Base-by-base conservation (phyloP, 2,329 filamentous ascomycete genomes). In the Coniella vitis region DNA sequence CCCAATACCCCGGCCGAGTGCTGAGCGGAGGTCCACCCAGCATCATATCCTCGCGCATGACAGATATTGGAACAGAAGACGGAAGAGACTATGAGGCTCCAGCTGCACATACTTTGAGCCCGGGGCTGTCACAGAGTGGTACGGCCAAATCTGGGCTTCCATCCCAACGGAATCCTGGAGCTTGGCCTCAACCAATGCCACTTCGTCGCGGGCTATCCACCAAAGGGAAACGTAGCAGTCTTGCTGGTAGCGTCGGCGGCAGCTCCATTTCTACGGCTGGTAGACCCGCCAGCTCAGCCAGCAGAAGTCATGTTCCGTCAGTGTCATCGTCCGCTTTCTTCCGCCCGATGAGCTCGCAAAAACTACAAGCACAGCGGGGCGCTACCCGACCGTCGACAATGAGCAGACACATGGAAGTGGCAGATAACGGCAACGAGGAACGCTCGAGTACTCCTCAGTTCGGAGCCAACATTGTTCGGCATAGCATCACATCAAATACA, bases 261-360 rank as follows among this genome's bases (percentile, higher is more conserved):
- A 53, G 44, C 31, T 50, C 51, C 22, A 41, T 43, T 35, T 68
- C 72, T 44, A 71, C 65, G 16, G 75, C 65, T 63, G 81, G 67
- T 56, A 76, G 76, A 56, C 84, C 73, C 46, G 75, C 73, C 14
- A 91, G 84, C 56, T 76, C 87, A 37, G 75, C 85, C 39, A 90
- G 84, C 63, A 80, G 84, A 61, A 93, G 87, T 37, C 93, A 98
- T 72, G 90, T 95, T 17, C 90, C 93, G 1, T 90, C 86, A 2
- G 72, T 98, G 46, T 85, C 89, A 3, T 90, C 89, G 14, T 86
- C 91, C 61, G 91, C 88, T 47, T 97, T 98, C 70, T 95, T 95
- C 63, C 86, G 85, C 19, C 93, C 93, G 35, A 95, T 98, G 89
- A 97, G 90, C 69, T 95, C 91, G 20, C 90, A 95, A 65, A 86